Evolutionary conservation across 257 asterid species (phyloP).

Genomic region (Nicotiana attenuata): DNA sequence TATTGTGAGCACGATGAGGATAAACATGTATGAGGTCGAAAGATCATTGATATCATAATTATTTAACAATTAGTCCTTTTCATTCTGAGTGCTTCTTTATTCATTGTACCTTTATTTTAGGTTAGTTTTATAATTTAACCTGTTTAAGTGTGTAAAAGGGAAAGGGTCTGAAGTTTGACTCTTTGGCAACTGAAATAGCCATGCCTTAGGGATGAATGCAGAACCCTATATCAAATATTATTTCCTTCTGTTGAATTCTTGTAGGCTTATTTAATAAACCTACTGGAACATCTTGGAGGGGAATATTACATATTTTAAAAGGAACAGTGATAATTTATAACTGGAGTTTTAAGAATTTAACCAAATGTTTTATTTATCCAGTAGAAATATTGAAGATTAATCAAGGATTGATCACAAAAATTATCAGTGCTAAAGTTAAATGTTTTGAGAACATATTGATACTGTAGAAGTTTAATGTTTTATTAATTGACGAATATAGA

Average conservation of each 20-base stretch:
- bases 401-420: too few species aligned
- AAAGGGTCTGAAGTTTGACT: slow-evolving; percentile 67
- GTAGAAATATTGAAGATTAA: too few species aligned
- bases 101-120: too few species aligned
- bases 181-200: slow-evolving; percentile 32
- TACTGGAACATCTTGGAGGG: slow-evolving; percentile 20
- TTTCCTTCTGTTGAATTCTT: slow-evolving; percentile 21
- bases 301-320: neutral
- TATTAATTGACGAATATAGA: too few species aligned
- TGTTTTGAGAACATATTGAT: too few species aligned
- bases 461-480: too few species aligned
- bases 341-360: too few species aligned
- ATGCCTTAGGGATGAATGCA: slow-evolving; percentile 62
- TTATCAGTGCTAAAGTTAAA: too few species aligned
- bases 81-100: slow-evolving; percentile 56
- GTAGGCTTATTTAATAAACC: neutral
- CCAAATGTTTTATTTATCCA: too few species aligned
- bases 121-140: too few species aligned
- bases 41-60: slow-evolving; percentile 32
- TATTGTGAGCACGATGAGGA: slow-evolving; percentile 29
- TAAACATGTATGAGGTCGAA: slow-evolving; percentile 28
- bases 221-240: slow-evolving; percentile 30
- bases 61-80: slow-evolving; percentile 44
- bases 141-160: neutral
- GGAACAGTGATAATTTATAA: too few species aligned